Base-by-base conservation (phyloP, 208 protist species). In the Phytomonas francai region DNA sequence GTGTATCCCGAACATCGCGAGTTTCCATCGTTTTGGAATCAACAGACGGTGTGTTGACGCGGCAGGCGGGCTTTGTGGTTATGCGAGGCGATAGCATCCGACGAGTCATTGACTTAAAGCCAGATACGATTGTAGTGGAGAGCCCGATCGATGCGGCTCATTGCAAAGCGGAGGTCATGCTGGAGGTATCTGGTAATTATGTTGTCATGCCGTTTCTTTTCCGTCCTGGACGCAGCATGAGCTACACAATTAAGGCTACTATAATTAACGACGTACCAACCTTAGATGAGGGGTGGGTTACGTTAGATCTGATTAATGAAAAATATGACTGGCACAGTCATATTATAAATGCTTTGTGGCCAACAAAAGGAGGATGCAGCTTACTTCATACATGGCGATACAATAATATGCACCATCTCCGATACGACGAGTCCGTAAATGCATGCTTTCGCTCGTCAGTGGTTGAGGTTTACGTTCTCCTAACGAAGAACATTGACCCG, bases 191-290 rank as follows among this genome's bases (percentile, higher is more conserved):
- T n/a, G 72, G 58, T n/a, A 67, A 68, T 1, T 96, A 93, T 68
- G 71, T 87, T 22, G 76, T 96, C 31, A 91, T 96, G 81, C 88
- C 91, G 1, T 93, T 81, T 68, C 88, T 85, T 27, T 93, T 94
- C 69, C 79, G 85, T 27, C 88, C 88, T 11, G 77, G 79, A 22
- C 80, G 83, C n/a, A 39, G 67, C 0, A 61, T 89, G 59, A 27
- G 61, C 19, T 96, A 85, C 59, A 78, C 76, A 8, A 56, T 96
- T 16, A 69, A 67, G 8, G 85, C 80, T 22, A 84, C 80, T 14
- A 29, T 91, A 4, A 68, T 81, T 30, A 69, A 80, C 45, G 80
- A 83, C 25, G 19, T 68, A 51, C 65, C 67, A 0, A 63, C 68
- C 8, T 70, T 75, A 63, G 73, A 81, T 42, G 81, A 84, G 30